Conservation (phyloP, 202 grass and related monocot genomes). For the Miscanthus sacchariflorus region DNA sequence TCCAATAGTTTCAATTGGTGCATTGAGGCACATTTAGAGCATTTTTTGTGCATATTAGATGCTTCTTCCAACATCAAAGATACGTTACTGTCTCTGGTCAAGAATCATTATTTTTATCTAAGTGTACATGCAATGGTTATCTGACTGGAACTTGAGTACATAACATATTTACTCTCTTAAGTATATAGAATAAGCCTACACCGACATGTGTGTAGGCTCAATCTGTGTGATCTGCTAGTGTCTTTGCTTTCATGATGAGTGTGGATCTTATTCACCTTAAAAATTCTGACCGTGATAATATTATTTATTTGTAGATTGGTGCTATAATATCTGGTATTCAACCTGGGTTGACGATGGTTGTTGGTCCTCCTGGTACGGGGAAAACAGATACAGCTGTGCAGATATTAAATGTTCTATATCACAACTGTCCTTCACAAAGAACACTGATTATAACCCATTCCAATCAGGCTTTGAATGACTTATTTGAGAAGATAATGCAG, state of each 20-base stretch:
- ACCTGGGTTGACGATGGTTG: constrained; percentile 98
- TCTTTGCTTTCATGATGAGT: constrained; percentile 14
- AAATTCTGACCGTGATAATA: constrained; percentile 33
- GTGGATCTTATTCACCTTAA: constrained; percentile 28
- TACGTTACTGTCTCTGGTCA: background rate
- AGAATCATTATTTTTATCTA: constrained; percentile 16
- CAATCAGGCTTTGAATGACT: constrained; percentile 97
- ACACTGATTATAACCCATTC: constrained; percentile 99
- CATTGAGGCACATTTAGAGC: constrained; percentile 30
- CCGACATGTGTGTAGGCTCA: background rate
- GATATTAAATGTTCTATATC: constrained; percentile 99
- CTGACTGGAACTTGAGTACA: background rate
- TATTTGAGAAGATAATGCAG: constrained; percentile 99
- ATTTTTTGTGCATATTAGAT: constrained; percentile 14
- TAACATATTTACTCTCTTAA: background rate
- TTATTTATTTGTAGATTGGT: constrained; percentile 71
- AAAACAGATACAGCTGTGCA: constrained; percentile 99
- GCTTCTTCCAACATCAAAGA: background rate
- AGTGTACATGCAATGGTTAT: background rate
- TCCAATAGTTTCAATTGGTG: constrained; percentile 21
- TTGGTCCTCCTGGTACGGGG: constrained; percentile 98
- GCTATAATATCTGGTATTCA: constrained; percentile 97
- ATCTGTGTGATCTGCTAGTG: background rate
- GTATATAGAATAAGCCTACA: background rate
- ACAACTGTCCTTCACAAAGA: constrained; percentile 98